phyloP scores from a whole-genome alignment of 106 monocot species.

The Acanthochlamys bracteata region DNA sequence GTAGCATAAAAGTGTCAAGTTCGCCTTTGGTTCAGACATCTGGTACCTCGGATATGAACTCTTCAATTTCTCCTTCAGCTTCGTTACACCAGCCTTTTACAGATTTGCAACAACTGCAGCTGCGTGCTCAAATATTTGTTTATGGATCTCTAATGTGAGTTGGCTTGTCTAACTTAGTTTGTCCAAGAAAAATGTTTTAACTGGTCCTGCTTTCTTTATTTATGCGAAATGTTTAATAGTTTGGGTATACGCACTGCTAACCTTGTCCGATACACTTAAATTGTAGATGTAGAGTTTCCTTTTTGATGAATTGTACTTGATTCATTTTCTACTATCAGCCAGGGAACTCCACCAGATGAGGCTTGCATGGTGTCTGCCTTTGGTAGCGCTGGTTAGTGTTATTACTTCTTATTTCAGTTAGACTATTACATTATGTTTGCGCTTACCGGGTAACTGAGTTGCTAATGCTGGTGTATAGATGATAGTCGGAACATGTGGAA shows the following conservation, averaged over 20 bases:
- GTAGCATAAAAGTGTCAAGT: constrained; percentile 18
- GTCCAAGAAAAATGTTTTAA: neutral
- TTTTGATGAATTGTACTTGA: neutral
- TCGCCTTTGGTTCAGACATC: constrained; percentile 31
- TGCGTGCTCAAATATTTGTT: constrained; percentile 94
- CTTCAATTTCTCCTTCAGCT: constrained; percentile 29
- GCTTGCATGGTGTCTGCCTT: constrained; percentile 72
- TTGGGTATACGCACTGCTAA: too few relatives aligned
- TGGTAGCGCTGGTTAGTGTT: constrained; percentile 56
- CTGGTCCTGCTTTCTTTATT: neutral
- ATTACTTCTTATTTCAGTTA: neutral
- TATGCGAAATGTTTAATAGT: neutral
- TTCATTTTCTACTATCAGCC: constrained; percentile 42
- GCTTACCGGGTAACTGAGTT: neutral
- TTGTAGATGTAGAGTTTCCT: neutral
- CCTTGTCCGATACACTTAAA: neutral
- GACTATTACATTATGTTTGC: neutral
- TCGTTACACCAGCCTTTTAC: constrained; percentile 70
- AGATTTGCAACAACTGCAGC: constrained; percentile 80
- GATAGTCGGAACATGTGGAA: constrained; percentile 62
- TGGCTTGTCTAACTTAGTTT: neutral
- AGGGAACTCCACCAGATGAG: constrained; percentile 80
- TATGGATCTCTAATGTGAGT: constrained; percentile 95
- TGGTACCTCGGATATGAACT: constrained; percentile 47
- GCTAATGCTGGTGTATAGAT: constrained; percentile 20